Percentiles rank a stretch among this genome's conserved stretches.
These are phyloP conservation scores for Parachlorella kessleri DNA, from an alignment of 139 green algal species.

Conservation along the genomic window DNA sequence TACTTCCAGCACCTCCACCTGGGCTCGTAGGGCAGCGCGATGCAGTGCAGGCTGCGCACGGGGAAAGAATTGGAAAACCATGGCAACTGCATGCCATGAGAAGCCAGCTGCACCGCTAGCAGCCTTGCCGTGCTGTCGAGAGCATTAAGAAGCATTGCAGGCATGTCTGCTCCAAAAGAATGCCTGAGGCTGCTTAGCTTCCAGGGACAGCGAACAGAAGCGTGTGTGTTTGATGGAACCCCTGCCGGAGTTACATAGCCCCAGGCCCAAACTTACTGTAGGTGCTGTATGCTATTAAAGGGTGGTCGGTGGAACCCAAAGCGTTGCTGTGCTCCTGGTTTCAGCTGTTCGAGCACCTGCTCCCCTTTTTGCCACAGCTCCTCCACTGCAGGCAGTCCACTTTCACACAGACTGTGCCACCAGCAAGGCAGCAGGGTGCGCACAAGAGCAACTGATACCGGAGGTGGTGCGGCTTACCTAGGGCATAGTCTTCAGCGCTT, in stretches of 20 bases:
- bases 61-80: neutral
- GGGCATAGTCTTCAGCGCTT: constrained; percentile 10
- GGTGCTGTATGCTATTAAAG: constrained; percentile 55
- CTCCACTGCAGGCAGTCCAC: neutral
- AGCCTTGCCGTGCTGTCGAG: too few species aligned
- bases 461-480: constrained; percentile 8
- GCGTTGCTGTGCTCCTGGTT: constrained; percentile 14
- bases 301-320: constrained; percentile 57
- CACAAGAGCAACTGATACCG: too few species aligned
- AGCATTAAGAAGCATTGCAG: too few species aligned
- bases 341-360: constrained; percentile 6
- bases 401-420: neutral
- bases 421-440: neutral
- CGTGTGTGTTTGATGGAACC: too few species aligned
- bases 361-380: neutral
- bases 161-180: too few species aligned
- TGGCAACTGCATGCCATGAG: neutral
- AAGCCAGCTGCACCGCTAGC: too few species aligned
- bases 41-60: constrained; percentile 42
- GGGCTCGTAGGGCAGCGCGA: constrained; percentile 46
- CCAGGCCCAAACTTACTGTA: too few species aligned
- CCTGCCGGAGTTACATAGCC: too few species aligned
- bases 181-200: too few species aligned
- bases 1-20: constrained; percentile 21
- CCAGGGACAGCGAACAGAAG: too few species aligned